Evolutionary conservation across 1,139 yeast species (phyloP).

Genomic region (Meyerozyma sp.): DNA sequence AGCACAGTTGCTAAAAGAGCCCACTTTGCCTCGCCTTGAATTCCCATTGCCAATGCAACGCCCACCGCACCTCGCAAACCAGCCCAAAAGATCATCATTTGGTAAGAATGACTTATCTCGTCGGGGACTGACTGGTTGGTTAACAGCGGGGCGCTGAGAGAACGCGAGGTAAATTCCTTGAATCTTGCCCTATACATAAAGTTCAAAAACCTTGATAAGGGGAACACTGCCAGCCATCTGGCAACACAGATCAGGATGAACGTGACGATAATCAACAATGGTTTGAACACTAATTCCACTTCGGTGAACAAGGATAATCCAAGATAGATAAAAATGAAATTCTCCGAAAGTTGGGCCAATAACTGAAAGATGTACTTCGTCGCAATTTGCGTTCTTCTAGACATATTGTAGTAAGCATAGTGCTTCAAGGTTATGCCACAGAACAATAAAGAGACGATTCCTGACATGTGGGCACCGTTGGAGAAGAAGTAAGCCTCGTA

Average conservation of each 20-base stretch:
- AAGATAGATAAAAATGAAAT: constrained; percentile 90
- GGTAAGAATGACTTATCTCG: constrained; percentile 92
- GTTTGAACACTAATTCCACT: constrained; percentile 91
- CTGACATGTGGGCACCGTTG: constrained; percentile 99
- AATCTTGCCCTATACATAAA: constrained; percentile 63
- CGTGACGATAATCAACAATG: constrained; percentile 83
- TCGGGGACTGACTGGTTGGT: constrained; percentile 53
- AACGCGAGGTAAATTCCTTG: constrained; percentile 29
- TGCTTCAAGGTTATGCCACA: constrained; percentile 97
- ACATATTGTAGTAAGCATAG: constrained; percentile 96
- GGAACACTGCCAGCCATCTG: constrained; percentile 97
- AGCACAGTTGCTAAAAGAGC: constrained; percentile 89
- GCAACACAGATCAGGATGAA: constrained; percentile 90
- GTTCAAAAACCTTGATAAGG: constrained; percentile 79
- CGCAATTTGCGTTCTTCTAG: constrained; percentile 93
- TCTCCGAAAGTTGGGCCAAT: constrained; percentile 91
- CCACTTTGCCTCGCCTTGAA: constrained; percentile 90
- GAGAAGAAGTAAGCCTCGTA: constrained; percentile 96
- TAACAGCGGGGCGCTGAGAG: constrained; percentile 35
- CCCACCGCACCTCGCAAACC: constrained; percentile 99
- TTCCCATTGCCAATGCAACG: constrained; percentile 96
- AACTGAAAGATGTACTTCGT: constrained; percentile 91
- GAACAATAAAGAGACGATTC: constrained; percentile 89
- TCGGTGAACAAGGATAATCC: constrained; percentile 94
- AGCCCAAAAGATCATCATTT: constrained; percentile 99